A percentile compares a stretch with the other conserved stretches of the same genome.
Conservation (phyloP, 805 yeast genomes). For the Candida patagonica region DNA sequence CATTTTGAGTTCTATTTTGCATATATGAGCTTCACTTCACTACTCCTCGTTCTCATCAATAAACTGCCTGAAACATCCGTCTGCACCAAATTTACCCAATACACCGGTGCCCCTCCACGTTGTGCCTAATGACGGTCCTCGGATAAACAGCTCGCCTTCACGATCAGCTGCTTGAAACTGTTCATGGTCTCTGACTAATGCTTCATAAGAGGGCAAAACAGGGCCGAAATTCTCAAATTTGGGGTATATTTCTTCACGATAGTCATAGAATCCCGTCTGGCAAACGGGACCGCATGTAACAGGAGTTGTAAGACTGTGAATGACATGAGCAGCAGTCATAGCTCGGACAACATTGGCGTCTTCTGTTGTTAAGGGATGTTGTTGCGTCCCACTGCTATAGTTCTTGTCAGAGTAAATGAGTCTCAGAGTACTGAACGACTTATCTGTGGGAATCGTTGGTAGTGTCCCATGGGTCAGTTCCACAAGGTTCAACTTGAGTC, state of each 20-base stretch:
- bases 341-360: conserved; percentile 23
- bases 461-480: conserved; percentile 23
- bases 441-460: conserved; percentile 17
- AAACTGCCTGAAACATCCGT: conserved; percentile 21
- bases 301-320: conserved; percentile 26
- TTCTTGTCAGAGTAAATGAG: conserved; percentile 20
- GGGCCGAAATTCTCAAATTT: conserved; percentile 21
- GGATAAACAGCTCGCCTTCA: conserved; percentile 20
- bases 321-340: conserved; percentile 27
- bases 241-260: conserved; percentile 12
- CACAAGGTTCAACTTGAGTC: conserved; percentile 5
- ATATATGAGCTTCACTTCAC: too few species aligned
- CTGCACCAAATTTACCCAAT: conserved; percentile 20
- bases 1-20: too few species aligned
- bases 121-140: conserved; percentile 18
- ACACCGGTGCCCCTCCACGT: conserved; percentile 22
- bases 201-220: conserved; percentile 24
- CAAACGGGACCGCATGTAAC: conserved; percentile 25
- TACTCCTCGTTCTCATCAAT: background rate
- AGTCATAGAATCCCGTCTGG: conserved; percentile 25
- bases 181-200: conserved; percentile 18
- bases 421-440: conserved; percentile 21
- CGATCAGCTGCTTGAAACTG: conserved; percentile 16
- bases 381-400: conserved; percentile 3
- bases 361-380: conserved; percentile 17